Percentiles rank a stretch among this genome's conserved stretches.
Evolutionary conservation across 305 asterid genomes (phyloP).

Genomic region (Solanum chacoense): DNA sequence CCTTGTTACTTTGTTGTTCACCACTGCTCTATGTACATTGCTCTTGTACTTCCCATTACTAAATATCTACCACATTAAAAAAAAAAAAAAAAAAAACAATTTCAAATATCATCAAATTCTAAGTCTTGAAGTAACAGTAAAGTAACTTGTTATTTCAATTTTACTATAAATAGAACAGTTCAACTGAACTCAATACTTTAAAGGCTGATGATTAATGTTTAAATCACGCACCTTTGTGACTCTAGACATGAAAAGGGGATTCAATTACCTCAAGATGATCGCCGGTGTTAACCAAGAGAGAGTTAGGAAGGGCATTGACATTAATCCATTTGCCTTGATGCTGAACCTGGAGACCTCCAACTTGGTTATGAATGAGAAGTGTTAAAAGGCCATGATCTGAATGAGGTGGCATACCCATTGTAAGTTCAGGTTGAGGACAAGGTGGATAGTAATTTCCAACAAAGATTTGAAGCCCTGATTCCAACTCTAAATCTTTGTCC

Average conservation of each 20-base stretch:
- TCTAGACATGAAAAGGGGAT: background rate
- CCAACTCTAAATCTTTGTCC: background rate
- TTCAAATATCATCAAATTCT: background rate
- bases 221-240: background rate
- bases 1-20: constrained; percentile 20
- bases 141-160: background rate
- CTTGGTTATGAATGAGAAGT: constrained; percentile 2
- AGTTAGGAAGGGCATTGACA: constrained; percentile 1
- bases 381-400: constrained; percentile 12
- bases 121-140: background rate
- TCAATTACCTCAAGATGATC: constrained; percentile 14
- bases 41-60: constrained; percentile 37
- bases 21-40: constrained; percentile 26
- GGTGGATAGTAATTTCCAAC: constrained; percentile 9
- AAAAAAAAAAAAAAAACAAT: background rate
- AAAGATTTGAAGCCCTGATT: constrained; percentile 6
- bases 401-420: constrained; percentile 10
- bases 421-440: constrained; percentile 14
- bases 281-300: constrained; percentile 10
- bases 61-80: constrained; percentile 13
- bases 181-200: background rate
- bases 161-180: background rate
- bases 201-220: background rate
- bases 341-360: constrained; percentile 8
- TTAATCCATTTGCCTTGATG: constrained; percentile 9